These are phyloP conservation scores for Rosa rugosa DNA, from an alignment of 306 rosid species.

Conservation along the genomic window DNA sequence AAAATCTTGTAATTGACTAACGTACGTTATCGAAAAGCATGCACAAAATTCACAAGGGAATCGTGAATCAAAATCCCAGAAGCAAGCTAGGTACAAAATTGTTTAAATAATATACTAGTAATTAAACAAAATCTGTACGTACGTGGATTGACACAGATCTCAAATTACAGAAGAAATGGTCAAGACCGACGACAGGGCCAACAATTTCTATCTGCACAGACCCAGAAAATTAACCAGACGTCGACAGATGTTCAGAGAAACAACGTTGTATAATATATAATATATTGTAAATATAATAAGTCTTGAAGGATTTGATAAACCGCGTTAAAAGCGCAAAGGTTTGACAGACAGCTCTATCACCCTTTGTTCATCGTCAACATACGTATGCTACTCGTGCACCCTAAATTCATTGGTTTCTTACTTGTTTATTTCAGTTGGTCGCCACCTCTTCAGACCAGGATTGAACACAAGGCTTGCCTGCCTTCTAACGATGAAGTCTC, in stretches of 20 bases:
- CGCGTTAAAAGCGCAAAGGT: background rate
- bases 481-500: background rate
- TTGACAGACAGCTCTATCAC: background rate
- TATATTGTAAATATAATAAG: no score
- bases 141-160: background rate
- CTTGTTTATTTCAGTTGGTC: background rate
- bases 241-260: no score
- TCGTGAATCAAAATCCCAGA: no score
- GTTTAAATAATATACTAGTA: background rate
- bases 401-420: background rate
- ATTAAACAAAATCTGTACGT: background rate
- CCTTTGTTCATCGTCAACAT: background rate
- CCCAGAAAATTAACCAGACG: background rate
- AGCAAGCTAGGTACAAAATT: background rate
- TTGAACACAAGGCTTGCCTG: no score
- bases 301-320: background rate
- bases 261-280: background rate
- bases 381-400: background rate
- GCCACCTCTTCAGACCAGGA: background rate
- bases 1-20: no score
- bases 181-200: background rate
- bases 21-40: background rate
- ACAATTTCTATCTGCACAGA: background rate
- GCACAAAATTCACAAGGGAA: background rate
- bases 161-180: background rate